Conservation (phyloP, 345 rosid genomes). For the Salix suchowensis region DNA sequence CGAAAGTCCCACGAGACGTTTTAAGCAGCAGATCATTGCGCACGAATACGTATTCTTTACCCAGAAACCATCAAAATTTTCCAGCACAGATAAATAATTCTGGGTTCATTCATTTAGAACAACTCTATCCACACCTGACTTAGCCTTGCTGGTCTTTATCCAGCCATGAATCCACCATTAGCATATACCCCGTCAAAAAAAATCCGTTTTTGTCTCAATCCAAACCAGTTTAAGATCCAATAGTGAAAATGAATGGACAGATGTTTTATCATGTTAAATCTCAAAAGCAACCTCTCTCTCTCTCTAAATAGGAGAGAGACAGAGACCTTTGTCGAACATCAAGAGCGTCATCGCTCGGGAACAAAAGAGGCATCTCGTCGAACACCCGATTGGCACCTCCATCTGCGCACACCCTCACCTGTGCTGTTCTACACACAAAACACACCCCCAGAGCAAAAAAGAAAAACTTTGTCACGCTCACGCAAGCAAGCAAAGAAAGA, state of each 20-base stretch:
- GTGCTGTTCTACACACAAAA: constrained; percentile 60
- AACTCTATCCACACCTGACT: too few relatives aligned
- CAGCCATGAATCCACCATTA: neutral
- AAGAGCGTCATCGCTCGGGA: constrained; percentile 54
- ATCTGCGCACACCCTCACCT: constrained; percentile 80
- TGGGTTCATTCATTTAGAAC: too few relatives aligned
- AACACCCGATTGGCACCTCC: constrained; percentile 96
- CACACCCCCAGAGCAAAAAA: neutral
- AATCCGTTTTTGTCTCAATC: neutral
- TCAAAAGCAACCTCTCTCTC: neutral
- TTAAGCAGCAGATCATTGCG: too few relatives aligned
- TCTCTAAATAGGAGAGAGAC: neutral
- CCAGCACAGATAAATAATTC: too few relatives aligned
- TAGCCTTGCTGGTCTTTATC: neutral
- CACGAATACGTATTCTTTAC: too few relatives aligned
- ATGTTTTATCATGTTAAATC: neutral
- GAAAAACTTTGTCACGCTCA: neutral
- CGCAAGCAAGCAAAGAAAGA: neutral
- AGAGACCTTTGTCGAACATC: constrained; percentile 56
- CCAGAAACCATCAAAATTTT: too few relatives aligned
- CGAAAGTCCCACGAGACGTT: too few relatives aligned
- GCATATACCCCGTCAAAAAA: neutral
- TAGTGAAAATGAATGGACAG: neutral
- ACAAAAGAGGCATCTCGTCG: constrained; percentile 76
- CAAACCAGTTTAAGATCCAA: neutral